Conservation (phyloP, 768 basidiomycete genomes). For the Lanmaoa pseudosensibilis region DNA sequence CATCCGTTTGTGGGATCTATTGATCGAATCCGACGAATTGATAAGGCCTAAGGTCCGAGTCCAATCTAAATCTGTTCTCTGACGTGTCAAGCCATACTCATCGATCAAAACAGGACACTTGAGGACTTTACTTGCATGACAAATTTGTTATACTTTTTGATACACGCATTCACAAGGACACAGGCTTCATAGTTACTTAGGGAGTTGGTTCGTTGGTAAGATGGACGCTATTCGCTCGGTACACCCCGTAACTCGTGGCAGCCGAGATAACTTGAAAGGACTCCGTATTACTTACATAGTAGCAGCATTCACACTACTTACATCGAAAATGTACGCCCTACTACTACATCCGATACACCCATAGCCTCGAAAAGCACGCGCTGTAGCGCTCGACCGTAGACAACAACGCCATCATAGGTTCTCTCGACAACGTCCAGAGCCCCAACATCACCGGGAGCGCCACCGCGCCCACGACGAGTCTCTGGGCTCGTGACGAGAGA, state of each 20-base stretch:
- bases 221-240: neutral
- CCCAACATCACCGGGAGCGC: conserved; percentile 58
- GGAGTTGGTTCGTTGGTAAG: neutral
- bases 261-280: no score
- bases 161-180: no score
- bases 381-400: conserved; percentile 51
- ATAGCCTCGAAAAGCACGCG: conserved; percentile 46
- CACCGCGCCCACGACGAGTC: conserved; percentile 35
- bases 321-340: conserved; percentile 6
- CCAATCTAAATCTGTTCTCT: neutral
- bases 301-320: neutral
- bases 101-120: neutral
- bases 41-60: neutral
- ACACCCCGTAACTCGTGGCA: neutral
- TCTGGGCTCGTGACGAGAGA: conserved; percentile 22
- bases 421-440: conserved; percentile 50
- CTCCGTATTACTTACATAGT: no score
- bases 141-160: neutral
- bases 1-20: conserved; percentile 47
- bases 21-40: neutral
- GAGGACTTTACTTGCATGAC: neutral
- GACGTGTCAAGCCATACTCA: neutral
- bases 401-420: conserved; percentile 57
- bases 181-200: neutral
- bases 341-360: conserved; percentile 46